Conservation (phyloP, 2,329 filamentous ascomycete genomes). For the Pseudogymnoascus pannorum region DNA sequence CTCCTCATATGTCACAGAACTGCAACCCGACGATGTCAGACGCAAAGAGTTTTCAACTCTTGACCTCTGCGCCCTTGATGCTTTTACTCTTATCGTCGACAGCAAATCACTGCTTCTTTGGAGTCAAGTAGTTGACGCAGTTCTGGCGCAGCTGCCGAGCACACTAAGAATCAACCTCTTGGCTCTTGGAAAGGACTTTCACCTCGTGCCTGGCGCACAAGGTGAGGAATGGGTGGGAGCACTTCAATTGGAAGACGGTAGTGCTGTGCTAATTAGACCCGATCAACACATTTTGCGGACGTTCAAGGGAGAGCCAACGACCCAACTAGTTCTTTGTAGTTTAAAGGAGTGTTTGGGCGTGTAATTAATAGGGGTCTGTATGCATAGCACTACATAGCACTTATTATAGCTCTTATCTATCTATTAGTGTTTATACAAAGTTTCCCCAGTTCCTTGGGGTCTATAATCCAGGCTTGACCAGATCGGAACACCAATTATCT, state of each 20-base stretch:
- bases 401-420: no score
- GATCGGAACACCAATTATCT: no score
- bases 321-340: no score
- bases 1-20: conserved; percentile 30
- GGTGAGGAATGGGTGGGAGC: conserved; percentile 21
- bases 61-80: conserved; percentile 30
- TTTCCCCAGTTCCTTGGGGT: no score
- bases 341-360: no score
- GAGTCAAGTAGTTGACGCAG: conserved; percentile 11
- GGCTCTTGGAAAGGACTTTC: conserved; percentile 22
- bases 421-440: no score
- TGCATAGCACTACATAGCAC: no score
- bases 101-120: conserved; percentile 7
- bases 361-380: no score
- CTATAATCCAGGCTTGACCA: no score
- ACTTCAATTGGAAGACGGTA: conserved; percentile 19
- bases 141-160: neutral
- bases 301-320: conserved; percentile 6
- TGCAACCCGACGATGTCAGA: conserved; percentile 22
- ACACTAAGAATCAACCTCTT: conserved; percentile 13
- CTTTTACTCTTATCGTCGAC: conserved; percentile 27
- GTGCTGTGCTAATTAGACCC: conserved; percentile 31
- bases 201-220: conserved; percentile 16
- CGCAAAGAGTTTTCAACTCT: conserved; percentile 30
- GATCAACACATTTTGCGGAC: conserved; percentile 32